Conservation (phyloP, 805 yeast genomes). For the Cyberlindnera subsufficiens region DNA sequence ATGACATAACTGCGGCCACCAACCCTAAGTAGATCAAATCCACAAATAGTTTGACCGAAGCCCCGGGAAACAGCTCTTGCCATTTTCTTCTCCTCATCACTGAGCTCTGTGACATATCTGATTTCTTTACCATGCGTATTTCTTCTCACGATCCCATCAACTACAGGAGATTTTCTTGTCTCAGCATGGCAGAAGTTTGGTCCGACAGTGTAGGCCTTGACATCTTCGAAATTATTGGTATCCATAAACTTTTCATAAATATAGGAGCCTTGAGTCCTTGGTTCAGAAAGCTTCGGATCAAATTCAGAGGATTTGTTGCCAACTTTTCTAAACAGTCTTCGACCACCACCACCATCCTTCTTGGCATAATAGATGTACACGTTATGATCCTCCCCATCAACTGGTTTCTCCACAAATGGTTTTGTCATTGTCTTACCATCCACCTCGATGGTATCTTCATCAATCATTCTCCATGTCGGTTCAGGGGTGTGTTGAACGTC, state of each 20-base stretch:
- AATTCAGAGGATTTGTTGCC: slow-evolving; percentile 96
- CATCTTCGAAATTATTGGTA: slow-evolving; percentile 97
- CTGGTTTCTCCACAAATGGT: slow-evolving; percentile 98
- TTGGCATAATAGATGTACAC: slow-evolving; percentile 86
- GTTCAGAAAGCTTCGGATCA: slow-evolving; percentile 68
- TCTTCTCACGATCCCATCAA: slow-evolving; percentile 97
- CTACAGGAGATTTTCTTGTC: slow-evolving; percentile 96
- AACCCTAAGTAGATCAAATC: slow-evolving; percentile 89
- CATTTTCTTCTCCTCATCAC: slow-evolving; percentile 70
- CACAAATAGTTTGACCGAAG: slow-evolving; percentile 93
- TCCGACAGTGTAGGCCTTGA: slow-evolving; percentile 97
- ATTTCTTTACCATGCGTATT: slow-evolving; percentile 97
- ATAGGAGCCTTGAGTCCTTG: slow-evolving; percentile 87
- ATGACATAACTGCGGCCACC: slow-evolving; percentile 86
- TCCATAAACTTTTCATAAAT: slow-evolving; percentile 95
- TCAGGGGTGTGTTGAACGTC: slow-evolving; percentile 40
- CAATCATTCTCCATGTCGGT: slow-evolving; percentile 82
- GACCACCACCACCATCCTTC: slow-evolving; percentile 95
- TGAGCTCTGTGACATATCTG: slow-evolving; percentile 76
- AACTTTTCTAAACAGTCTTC: slow-evolving; percentile 88
- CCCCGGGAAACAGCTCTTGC: slow-evolving; percentile 71
- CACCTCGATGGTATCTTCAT: slow-evolving; percentile 75
- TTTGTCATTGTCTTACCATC: slow-evolving; percentile 68
- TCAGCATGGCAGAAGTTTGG: slow-evolving; percentile 92
- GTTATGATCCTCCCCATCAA: slow-evolving; percentile 98